phyloP scores from a whole-genome alignment of 805 yeast species.

The Helenozyma rhizophorensis region DNA sequence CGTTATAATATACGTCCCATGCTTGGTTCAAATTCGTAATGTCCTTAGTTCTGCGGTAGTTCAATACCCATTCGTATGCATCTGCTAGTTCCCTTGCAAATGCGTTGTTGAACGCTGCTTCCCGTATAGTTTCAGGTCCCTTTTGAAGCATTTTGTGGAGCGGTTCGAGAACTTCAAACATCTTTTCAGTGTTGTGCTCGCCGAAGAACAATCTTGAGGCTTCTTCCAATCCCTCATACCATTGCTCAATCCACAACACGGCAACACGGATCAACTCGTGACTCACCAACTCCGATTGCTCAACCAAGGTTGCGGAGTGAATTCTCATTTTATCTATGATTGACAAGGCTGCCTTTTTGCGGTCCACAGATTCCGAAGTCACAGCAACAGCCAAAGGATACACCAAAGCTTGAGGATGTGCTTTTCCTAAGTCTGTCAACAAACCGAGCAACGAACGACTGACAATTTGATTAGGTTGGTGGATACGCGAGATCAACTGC shows the following conservation, averaged over 20 bases:
- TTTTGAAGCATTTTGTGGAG: slow-evolving; percentile 77
- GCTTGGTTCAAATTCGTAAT: slow-evolving; percentile 90
- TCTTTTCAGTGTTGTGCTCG: slow-evolving; percentile 89
- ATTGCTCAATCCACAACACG: slow-evolving; percentile 93
- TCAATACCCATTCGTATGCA: slow-evolving; percentile 90
- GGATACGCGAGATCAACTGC: slow-evolving; percentile 92
- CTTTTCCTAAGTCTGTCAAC: slow-evolving; percentile 83
- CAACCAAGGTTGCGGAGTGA: slow-evolving; percentile 80
- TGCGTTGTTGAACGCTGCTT: slow-evolving; percentile 85
- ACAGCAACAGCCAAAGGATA: slow-evolving; percentile 95
- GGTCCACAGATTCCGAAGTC: slow-evolving; percentile 82
- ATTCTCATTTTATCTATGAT: slow-evolving; percentile 89
- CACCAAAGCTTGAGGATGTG: slow-evolving; percentile 95
- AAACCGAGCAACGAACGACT: slow-evolving; percentile 75
- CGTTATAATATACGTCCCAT: slow-evolving; percentile 94
- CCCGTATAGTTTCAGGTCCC: slow-evolving; percentile 91
- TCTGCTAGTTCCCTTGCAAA: slow-evolving; percentile 91
- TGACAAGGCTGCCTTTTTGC: slow-evolving; percentile 87
- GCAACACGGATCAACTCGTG: slow-evolving; percentile 91
- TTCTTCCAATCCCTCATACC: slow-evolving; percentile 97
- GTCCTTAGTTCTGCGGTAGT: slow-evolving; percentile 81
- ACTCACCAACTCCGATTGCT: slow-evolving; percentile 92
- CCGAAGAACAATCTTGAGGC: slow-evolving; percentile 92
- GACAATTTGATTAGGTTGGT: slow-evolving; percentile 86
- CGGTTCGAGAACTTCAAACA: slow-evolving; percentile 89